Evolutionary conservation across 2,329 filamentous ascomycete genomes (phyloP), one percentile per base, ranked within the genome.

Genomic region (Thyridium curvatum): DNA sequence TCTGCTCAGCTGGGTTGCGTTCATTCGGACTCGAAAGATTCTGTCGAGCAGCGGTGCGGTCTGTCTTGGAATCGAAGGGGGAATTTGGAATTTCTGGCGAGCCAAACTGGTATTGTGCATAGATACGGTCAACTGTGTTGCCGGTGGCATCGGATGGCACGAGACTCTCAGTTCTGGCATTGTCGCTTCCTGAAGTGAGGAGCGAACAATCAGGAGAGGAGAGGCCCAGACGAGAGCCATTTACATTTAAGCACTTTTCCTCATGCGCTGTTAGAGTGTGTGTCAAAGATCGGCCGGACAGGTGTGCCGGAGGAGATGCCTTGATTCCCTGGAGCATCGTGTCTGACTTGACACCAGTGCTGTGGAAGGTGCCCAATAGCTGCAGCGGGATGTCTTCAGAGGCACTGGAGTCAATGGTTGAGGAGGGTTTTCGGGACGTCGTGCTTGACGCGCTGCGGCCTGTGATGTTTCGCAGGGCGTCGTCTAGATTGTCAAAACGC

Each of bases 401-500:
- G 29, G 16, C 29, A 13, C 8, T 15, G 18, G 34, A 17, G 10
- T 34, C 29, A 8, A 26, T 38, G 30, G 37, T n/a, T 28, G 18
- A 12, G 8, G 29, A 32, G 7, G 44, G 36, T 10, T 31, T 37
- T 3, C 28, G 28, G 4, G 35, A 13, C 4, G 35, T 28, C n/a
- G 39, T 38, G 8, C 37, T 42, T 17, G 42, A 43, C 4, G 40
- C 43, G 41, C 45, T 39, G 26, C 45, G 47, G 4, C 55, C 49
- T 8, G 60, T 61, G 41, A 68, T 67, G 28, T 59, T 61, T 4
- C 54, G 52, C 39, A 64, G 59, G 1, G 65, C 64, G 29, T 65
- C 62, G 18, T 52, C 52, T 1, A 67, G 48, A 38, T 60, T 57
- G 18, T 53, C 51, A 40, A 66, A 68, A 18, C 60, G 50, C 6